phyloP scores from a whole-genome alignment of 495 filamentous ascomycete species.

The Hyphodiscus hymeniophilus region DNA sequence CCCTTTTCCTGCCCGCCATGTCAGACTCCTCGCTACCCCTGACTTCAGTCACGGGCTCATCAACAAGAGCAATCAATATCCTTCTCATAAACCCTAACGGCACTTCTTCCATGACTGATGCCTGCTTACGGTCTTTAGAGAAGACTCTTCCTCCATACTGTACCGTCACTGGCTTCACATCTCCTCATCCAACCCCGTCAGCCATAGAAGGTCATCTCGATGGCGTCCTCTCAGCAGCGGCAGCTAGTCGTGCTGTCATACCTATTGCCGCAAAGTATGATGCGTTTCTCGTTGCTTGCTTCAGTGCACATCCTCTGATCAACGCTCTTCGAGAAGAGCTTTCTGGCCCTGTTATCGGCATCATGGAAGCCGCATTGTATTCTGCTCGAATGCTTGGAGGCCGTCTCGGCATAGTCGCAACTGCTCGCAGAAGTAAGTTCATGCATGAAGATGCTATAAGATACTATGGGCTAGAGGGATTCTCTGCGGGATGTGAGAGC shows the following conservation, averaged over 20 bases:
- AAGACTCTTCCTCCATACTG: conserved; percentile 34
- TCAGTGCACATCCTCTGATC: conserved; percentile 41
- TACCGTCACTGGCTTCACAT: conserved; percentile 36
- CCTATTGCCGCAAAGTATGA: conserved; percentile 34
- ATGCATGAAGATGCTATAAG: conserved; percentile 33
- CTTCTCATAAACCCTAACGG: conserved; percentile 43
- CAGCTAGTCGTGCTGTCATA: conserved; percentile 29
- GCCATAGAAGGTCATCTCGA: conserved; percentile 39
- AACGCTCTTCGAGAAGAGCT: conserved; percentile 39
- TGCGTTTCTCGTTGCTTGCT: conserved; percentile 42
- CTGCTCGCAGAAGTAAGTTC: conserved; percentile 29
- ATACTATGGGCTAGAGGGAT: conserved; percentile 31
- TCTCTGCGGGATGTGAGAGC: conserved; percentile 32
- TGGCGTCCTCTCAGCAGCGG: conserved; percentile 34
- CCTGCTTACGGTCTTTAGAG: conserved; percentile 31
- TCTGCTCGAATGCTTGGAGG: conserved; percentile 30
- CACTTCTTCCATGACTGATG: conserved; percentile 37
- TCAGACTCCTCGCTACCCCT: conserved; percentile 5
- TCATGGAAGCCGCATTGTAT: conserved; percentile 40
- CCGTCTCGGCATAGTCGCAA: conserved; percentile 35
- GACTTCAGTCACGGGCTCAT: conserved; percentile 16
- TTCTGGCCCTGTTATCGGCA: conserved; percentile 35
- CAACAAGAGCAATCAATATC: conserved; percentile 27
- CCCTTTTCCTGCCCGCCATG: conserved; percentile 3
- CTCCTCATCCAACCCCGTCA: conserved; percentile 34